These are phyloP conservation scores for Schwanniomyces polymorphus DNA, from an alignment of 805 yeast species.

Conservation along the genomic window DNA sequence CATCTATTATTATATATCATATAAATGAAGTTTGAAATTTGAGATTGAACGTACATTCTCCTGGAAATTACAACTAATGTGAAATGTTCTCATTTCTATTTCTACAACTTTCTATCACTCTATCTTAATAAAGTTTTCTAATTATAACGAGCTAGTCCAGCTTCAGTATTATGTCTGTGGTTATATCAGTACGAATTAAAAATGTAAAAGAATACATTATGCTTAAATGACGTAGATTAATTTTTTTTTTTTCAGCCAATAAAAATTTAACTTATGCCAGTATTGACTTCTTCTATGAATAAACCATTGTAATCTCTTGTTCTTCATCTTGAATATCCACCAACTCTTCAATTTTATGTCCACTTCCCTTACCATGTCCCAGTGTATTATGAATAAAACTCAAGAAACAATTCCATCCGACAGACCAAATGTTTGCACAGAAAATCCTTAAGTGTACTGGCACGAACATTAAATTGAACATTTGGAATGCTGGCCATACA, in stretches of 20 bases:
- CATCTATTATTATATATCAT: too few species aligned
- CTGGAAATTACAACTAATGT: too few species aligned
- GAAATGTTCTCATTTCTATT: too few species aligned
- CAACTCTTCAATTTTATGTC: slow-evolving; percentile 35
- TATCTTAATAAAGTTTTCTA: not conserved
- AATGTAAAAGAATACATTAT: not conserved
- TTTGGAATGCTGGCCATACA: slow-evolving; percentile 43
- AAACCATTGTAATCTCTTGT: slow-evolving; percentile 35
- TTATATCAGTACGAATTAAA: not conserved
- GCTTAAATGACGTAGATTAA: not conserved
- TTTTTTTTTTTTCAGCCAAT: too few species aligned
- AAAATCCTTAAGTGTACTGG: slow-evolving; percentile 41
- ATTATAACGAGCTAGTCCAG: not conserved
- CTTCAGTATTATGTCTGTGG: too few species aligned
- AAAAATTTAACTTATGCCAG: too few species aligned
- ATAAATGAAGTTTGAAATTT: too few species aligned
- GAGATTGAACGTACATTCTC: too few species aligned
- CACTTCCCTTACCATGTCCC: slow-evolving; percentile 39
- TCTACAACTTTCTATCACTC: too few species aligned
- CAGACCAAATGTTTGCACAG: slow-evolving; percentile 37
- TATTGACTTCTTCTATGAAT: slow-evolving; percentile 5
- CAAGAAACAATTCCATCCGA: slow-evolving; percentile 44
- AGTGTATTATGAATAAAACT: slow-evolving; percentile 49
- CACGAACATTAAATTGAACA: slow-evolving; percentile 34
- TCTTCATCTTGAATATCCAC: slow-evolving; percentile 40